Evolutionary conservation across 208 protist genomes (phyloP), one percentile per base, ranked within the genome.

Genomic region (Wallacemonas sp.): DNA sequence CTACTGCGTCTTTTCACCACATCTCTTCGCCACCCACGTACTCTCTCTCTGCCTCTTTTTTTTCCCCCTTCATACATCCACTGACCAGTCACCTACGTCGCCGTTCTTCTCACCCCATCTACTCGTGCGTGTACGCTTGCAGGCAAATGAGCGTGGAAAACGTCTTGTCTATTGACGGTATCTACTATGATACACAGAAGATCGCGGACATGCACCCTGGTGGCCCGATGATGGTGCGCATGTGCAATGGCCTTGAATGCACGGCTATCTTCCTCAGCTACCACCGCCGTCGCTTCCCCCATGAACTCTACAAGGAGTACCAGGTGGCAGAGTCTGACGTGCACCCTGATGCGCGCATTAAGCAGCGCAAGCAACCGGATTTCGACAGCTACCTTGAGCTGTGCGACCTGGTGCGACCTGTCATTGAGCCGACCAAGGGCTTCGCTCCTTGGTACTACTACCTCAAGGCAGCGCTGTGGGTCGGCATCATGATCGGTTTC

Each of bases 401-500:
- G 33, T 89, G 82, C 41, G 48, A 68, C 26, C 57, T 73, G 48
- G 67, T 92, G 8, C 71, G 76, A 22, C 76, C 78, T 1, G 66
- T 89, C 53, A 78, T 92, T 41, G 68, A 65, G 15, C 68, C 67
- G 9, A 92, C 82, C 3, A 74, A 75, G 29, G 86, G 86, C 0
- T 92, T 92, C 68, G 86, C 86, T 10, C 86, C 86, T 27, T 89
- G 80, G 75, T 81, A 87, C 72, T 87, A 83, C 69, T 92, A 78
- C 66, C 57, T 89, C 8, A 92, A 92, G 68, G 79, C 81, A 4
- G 57, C 61, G 0, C 38, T 86, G 15, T 88, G 74, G 78, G 65
- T 83, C 3, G 45, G 46, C 17, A 10, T 89, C 13, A 79, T 92
- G 68, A 58, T 92, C 17, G 69, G 70, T 15, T 48, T 92, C 44